phyloP scores from a whole-genome alignment of 192 early-diverging fungal genomes.

The Pilobolus umbonatus region DNA sequence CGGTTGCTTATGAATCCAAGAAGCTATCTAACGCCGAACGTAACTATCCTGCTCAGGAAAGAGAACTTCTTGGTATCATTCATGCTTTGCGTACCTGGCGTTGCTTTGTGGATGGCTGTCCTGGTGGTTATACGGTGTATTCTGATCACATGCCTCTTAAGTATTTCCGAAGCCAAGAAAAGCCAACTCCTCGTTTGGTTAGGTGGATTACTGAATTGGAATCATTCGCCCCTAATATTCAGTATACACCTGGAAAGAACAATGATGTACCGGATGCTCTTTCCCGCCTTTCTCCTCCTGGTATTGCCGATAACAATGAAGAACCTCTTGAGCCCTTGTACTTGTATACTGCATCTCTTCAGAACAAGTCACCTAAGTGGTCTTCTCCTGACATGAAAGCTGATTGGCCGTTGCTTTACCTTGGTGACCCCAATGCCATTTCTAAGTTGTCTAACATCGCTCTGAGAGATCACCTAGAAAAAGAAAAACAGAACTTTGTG shows the following conservation, averaged over 20 bases:
- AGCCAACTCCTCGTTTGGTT: neutral
- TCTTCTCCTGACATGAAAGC: too few relatives aligned
- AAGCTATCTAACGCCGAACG: constrained; percentile 25
- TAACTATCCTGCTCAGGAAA: constrained; percentile 26
- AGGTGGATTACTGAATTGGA: constrained; percentile 8
- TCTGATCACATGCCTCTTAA: constrained; percentile 10
- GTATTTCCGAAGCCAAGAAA: neutral
- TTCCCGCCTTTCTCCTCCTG: too few relatives aligned
- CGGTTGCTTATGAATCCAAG: constrained; percentile 31
- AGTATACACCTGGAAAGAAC: constrained; percentile 2
- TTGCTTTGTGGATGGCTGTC: constrained; percentile 14
- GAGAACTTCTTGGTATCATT: constrained; percentile 6
- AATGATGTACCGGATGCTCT: constrained; percentile 2
- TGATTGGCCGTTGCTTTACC: too few relatives aligned
- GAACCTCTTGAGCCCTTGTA: too few relatives aligned
- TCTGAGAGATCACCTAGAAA: too few relatives aligned
- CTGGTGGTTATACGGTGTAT: neutral
- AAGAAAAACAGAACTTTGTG: too few relatives aligned
- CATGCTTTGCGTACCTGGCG: constrained; percentile 15
- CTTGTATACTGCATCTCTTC: too few relatives aligned
- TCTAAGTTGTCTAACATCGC: too few relatives aligned
- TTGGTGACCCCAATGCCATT: too few relatives aligned
- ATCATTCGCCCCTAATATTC: constrained; percentile 2
- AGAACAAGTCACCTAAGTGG: too few relatives aligned
- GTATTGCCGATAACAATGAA: too few relatives aligned